Base-by-base conservation (phyloP, 805 yeast species). In the Metschnikowia anglica region DNA sequence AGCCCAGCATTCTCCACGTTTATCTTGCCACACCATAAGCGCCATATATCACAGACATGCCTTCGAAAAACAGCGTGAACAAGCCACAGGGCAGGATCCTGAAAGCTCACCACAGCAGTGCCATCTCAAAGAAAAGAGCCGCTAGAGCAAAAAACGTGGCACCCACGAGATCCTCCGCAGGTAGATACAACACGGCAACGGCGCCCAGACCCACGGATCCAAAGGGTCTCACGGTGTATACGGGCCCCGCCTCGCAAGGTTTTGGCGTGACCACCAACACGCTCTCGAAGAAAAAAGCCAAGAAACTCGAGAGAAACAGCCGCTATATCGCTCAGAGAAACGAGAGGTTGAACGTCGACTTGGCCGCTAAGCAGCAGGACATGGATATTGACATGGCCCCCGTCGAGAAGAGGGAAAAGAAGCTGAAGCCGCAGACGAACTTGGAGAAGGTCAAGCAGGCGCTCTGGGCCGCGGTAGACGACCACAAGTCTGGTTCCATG, bases 61-160 rank as follows among this genome's bases (percentile, higher is more conserved):
- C 95, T 25, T 82, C 89, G 13, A 84, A 77, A 66, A 88, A 86
- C 72, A 79, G 88, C 33, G 73, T 88, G 52, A 89, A 88, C 65
- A 86, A 82, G 64, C 49, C 95, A 93, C 83, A 82, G 61, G 77
- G 76, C 53, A 74, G 76, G 48, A 63, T 79, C 28, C 68, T 65
- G 49, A 68, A 79, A 41, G 72, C 73, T 46, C 71, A 72, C 39
- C 82, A 77, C 61, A 72, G 76, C 34, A 62, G 70, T 25, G 58
- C 74, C 30, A 62, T 80, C 23, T 76, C 79, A 18, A 73, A 70
- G 55, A 81, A 76, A 59, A 73, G 88, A 63, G 71, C 81, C 13
- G 69, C 72, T 21, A 72, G 82, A 58, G 70, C 73, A 35, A 61
- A 58, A 42, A 35, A n/a, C n/a, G n/a, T 43, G 9, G 47, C 62